These are phyloP conservation scores for Ascochyta pisi DNA, from an alignment of 2,329 filamentous ascomycete genomes.

Conservation along the genomic window DNA sequence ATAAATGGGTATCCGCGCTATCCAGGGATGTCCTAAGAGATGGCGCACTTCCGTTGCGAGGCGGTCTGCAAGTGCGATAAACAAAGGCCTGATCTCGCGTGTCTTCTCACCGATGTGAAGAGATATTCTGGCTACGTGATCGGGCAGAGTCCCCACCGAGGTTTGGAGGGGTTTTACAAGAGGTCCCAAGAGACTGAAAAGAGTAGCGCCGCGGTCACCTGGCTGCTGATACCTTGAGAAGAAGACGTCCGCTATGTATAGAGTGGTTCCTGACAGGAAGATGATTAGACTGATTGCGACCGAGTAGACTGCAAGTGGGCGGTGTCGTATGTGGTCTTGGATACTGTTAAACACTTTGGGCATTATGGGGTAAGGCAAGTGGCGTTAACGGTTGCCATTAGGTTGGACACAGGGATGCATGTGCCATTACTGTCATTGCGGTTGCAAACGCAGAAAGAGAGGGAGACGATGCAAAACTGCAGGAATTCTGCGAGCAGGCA, in stretches of 20 bases:
- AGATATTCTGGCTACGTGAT: constrained; percentile 18
- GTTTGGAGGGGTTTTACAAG: constrained; percentile 24
- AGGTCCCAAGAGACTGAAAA: constrained; percentile 17
- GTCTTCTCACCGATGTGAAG: constrained; percentile 10
- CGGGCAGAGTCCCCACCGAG: constrained; percentile 17
- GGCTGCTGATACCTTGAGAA: constrained; percentile 3
- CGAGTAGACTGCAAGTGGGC: constrained; percentile 29
- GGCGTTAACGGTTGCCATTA: constrained; percentile 36
- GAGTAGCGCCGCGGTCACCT: constrained; percentile 6
- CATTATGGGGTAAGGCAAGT: constrained; percentile 27
- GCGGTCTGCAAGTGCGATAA: constrained; percentile 17
- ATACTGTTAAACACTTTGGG: constrained; percentile 23
- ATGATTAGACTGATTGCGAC: constrained; percentile 24
- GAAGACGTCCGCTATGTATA: constrained; percentile 20
- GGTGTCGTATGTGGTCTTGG: constrained; percentile 32
- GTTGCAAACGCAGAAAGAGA: constrained; percentile 6
- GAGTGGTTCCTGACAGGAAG: constrained; percentile 27
- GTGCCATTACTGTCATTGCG: constrained; percentile 24
- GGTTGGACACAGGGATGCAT: constrained; percentile 19
- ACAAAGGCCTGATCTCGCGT: constrained; percentile 14
- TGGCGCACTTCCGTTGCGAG: constrained; percentile 17
- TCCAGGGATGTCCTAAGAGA: constrained; percentile 21
- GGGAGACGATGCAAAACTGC: constrained; percentile 1
- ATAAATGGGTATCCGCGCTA: constrained; percentile 24
- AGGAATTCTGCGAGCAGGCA: constrained; percentile 7